These are phyloP conservation scores for Cystobasidium ongulense DNA, from an alignment of 768 basidiomycete species.

Conservation along the genomic window DNA sequence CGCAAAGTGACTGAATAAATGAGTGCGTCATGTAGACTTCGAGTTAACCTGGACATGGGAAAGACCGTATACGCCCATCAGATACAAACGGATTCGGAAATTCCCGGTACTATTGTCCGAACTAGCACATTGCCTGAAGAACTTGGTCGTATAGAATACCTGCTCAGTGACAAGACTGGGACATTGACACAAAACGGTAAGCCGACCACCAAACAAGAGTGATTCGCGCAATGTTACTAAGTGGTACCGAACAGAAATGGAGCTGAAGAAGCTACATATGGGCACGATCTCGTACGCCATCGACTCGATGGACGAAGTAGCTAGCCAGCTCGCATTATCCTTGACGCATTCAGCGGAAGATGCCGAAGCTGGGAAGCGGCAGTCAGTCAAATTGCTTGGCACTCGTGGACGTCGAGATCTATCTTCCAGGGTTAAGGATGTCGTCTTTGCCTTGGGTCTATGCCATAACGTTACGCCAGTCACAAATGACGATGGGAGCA, in stretches of 20 bases:
- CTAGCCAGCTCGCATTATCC: constrained; percentile 76
- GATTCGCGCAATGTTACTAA: too few relatives aligned
- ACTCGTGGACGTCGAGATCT: constrained; percentile 83
- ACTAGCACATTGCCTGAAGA: constrained; percentile 98
- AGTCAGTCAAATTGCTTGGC: constrained; percentile 74
- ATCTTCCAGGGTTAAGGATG: constrained; percentile 84
- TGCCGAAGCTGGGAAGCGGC: constrained; percentile 47
- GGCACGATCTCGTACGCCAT: constrained; percentile 94
- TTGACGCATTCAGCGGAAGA: constrained; percentile 59
- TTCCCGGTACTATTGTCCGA: constrained; percentile 88
- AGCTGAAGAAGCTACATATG: constrained; percentile 97
- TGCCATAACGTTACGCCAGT: constrained; percentile 99
- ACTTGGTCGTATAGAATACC: constrained; percentile 85
- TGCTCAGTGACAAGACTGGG: constrained; percentile 95
- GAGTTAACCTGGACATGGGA: constrained; percentile 99
- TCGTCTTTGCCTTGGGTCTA: constrained; percentile 80
- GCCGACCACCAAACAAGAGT: constrained; percentile 36
- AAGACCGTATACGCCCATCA: constrained; percentile 95
- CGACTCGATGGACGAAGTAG: constrained; percentile 99
- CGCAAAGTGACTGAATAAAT: too few relatives aligned
- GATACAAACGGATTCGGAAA: constrained; percentile 86
- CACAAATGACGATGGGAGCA: constrained; percentile 80
- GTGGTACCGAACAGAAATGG: constrained; percentile 65
- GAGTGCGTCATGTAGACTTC: constrained; percentile 63
- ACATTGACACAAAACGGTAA: constrained; percentile 93